Conservation (phyloP, 2,329 filamentous ascomycete species). For the Rutstroemia sp. region DNA sequence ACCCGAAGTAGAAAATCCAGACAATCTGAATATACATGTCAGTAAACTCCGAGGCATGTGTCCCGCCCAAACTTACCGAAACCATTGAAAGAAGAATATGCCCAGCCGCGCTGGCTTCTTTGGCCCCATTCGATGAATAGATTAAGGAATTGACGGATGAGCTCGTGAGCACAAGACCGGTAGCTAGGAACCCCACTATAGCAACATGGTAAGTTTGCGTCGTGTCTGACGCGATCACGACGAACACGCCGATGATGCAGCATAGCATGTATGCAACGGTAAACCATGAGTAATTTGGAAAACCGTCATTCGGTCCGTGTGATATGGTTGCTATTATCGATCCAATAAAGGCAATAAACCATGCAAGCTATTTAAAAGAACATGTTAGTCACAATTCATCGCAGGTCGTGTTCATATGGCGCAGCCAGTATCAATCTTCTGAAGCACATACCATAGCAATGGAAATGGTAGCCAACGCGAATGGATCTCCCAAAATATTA, state of each 20-base stretch:
- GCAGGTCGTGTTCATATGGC: background rate
- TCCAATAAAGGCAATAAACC: slow-evolving; percentile 85
- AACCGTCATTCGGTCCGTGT: slow-evolving; percentile 40
- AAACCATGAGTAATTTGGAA: slow-evolving; percentile 92
- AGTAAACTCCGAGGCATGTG: background rate
- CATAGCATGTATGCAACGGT: slow-evolving; percentile 78
- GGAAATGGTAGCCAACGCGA: slow-evolving; percentile 88
- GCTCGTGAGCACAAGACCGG: slow-evolving; percentile 76
- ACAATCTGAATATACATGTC: slow-evolving; percentile 56
- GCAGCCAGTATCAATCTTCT: background rate
- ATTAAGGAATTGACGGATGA: slow-evolving; percentile 82
- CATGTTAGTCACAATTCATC: slow-evolving; percentile 1
- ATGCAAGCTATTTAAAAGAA: slow-evolving; percentile 62
- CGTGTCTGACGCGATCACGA: slow-evolving; percentile 78
- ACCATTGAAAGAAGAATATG: slow-evolving; percentile 94
- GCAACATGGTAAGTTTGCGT: slow-evolving; percentile 87
- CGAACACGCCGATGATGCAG: slow-evolving; percentile 69
- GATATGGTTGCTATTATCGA: slow-evolving; percentile 65
- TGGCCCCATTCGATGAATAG: slow-evolving; percentile 64
- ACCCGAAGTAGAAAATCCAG: slow-evolving; percentile 99
- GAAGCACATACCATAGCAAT: slow-evolving; percentile 68
- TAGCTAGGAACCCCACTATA: slow-evolving; percentile 77
- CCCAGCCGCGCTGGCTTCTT: slow-evolving; percentile 82
- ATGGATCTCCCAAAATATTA: slow-evolving; percentile 93
- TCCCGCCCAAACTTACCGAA: slow-evolving; percentile 51